phyloP scores from a whole-genome alignment of 345 rosid species.

The Barbarea vulgaris region DNA sequence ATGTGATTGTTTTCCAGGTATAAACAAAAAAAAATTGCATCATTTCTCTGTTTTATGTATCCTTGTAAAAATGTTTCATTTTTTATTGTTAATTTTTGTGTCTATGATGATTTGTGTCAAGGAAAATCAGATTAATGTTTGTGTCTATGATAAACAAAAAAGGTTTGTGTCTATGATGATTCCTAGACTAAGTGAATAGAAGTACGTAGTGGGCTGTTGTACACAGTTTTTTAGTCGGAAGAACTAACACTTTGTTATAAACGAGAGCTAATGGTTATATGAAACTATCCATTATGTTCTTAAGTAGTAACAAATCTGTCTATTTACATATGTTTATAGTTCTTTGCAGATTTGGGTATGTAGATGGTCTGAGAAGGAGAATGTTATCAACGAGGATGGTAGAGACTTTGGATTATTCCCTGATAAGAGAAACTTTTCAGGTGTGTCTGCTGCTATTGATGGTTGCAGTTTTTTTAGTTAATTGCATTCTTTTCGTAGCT shows the following conservation, averaged over 20 bases:
- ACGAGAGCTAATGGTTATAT: background rate
- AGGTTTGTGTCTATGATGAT: slow-evolving; percentile 8
- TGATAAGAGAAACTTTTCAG: slow-evolving; percentile 77
- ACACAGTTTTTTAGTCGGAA: slow-evolving; percentile 1
- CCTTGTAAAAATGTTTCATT: too few species aligned
- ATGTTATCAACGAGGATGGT: slow-evolving; percentile 48
- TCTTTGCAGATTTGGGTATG: slow-evolving; percentile 16
- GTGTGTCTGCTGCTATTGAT: slow-evolving; percentile 44
- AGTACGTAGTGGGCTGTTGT: background rate
- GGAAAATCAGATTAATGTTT: too few species aligned
- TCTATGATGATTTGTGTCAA: too few species aligned
- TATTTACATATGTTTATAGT: slow-evolving; percentile 15
- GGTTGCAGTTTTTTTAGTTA: background rate
- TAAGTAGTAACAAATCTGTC: background rate
- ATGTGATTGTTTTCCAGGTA: too few species aligned
- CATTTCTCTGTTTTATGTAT: too few species aligned
- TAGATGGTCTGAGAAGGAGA: slow-evolving; percentile 89
- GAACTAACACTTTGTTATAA: slow-evolving; percentile 1
- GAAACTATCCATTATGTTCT: background rate
- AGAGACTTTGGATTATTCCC: slow-evolving; percentile 60
- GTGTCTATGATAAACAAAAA: too few species aligned
- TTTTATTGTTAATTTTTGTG: too few species aligned
- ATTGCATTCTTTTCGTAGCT: background rate
- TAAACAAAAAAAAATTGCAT: too few species aligned
- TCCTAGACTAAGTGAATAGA: background rate